Conservation (phyloP, 208 protist genomes). For the Acanthamoeba sp. region DNA sequence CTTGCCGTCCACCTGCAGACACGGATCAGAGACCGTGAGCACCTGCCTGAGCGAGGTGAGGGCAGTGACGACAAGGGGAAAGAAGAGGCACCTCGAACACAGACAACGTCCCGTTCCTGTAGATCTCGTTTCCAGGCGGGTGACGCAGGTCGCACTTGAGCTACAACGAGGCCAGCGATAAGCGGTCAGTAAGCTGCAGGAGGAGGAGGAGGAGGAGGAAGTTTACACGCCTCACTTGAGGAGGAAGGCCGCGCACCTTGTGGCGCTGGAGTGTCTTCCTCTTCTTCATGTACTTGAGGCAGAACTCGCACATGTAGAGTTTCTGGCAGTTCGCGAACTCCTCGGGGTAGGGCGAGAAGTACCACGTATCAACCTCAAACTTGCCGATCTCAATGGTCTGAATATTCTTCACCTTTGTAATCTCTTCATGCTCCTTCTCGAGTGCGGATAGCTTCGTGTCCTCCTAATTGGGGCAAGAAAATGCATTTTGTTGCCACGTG, state of each 20-base stretch:
- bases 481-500: too few relatives aligned
- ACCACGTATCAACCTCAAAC: conserved; percentile 97
- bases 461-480: conserved; percentile 79
- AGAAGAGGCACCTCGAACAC: conserved; percentile 94
- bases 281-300: conserved; percentile 96
- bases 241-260: conserved; percentile 79
- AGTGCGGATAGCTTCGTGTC: conserved; percentile 94
- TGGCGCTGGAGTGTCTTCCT: conserved; percentile 92
- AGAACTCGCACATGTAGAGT: conserved; percentile 98
- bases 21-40: too few relatives aligned
- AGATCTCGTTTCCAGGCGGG: conserved; percentile 95
- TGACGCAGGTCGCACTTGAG: conserved; percentile 92
- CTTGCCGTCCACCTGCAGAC: conserved; percentile 92
- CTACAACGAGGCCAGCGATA: not conserved
- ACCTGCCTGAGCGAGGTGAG: too few relatives aligned
- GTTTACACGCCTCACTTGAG: not conserved
- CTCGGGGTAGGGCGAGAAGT: conserved; percentile 98
- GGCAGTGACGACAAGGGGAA: not conserved
- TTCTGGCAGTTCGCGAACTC: conserved; percentile 83
- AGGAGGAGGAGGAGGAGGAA: not conserved
- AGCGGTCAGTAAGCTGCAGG: not conserved
- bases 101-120: conserved; percentile 91
- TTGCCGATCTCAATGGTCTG: conserved; percentile 96
- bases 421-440: conserved; percentile 93
- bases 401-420: conserved; percentile 97